A percentile compares a stretch with the other conserved stretches of the same genome.
Conservation (phyloP, 2,329 filamentous ascomycete genomes). For the Diaporthe longicolla region DNA sequence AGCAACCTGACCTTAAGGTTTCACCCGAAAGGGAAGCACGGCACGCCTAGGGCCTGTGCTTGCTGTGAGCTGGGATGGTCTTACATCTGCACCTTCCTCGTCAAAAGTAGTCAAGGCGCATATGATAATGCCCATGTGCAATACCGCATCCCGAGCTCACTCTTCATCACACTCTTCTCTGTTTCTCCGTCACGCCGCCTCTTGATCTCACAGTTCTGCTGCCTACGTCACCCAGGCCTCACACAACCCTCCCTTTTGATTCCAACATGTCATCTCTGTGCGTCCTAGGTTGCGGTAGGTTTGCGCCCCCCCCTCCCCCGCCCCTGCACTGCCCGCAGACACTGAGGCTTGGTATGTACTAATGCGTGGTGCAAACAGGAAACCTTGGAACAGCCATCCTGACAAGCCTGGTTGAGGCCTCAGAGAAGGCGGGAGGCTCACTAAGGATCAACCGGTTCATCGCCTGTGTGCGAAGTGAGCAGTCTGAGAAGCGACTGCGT, state of each 20-base stretch:
- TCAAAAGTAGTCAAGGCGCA: constrained; percentile 1
- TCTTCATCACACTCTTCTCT: neutral
- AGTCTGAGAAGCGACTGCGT: constrained; percentile 45
- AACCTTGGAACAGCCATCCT: constrained; percentile 49
- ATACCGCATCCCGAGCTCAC: neutral
- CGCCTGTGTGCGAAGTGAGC: constrained; percentile 50
- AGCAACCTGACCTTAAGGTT: neutral
- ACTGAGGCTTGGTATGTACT: neutral
- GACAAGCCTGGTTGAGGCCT: constrained; percentile 11
- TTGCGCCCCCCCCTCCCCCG: neutral
- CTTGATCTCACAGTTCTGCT: neutral
- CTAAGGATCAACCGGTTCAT: constrained; percentile 50
- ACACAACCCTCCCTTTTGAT: neutral
- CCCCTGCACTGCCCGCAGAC: neutral
- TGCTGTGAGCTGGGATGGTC: neutral
- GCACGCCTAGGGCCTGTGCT: neutral
- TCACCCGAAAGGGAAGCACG: neutral
- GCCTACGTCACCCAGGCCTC: neutral
- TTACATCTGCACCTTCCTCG: too few relatives aligned
- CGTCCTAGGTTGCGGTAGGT: constrained; percentile 44
- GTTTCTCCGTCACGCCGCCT: neutral
- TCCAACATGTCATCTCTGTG: constrained; percentile 37
- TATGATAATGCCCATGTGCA: neutral
- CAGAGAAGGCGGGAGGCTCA: neutral
- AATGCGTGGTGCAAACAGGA: constrained; percentile 43